phyloP scores from a whole-genome alignment of 345 rosid genomes.

The Citrus hindsii region DNA sequence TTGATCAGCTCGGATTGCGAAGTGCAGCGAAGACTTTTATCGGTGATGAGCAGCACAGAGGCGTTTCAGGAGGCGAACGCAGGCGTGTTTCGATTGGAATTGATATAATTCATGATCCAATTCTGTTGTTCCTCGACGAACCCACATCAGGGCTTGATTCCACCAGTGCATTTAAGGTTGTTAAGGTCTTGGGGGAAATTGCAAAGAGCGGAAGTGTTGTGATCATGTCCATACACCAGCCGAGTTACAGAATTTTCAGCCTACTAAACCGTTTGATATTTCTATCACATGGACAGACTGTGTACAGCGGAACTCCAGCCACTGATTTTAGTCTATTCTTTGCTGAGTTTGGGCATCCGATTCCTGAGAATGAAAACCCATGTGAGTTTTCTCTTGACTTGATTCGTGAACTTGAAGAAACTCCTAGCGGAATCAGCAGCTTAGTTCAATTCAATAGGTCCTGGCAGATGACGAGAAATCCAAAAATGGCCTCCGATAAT shows the following conservation, averaged over 20 bases:
- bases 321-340: constrained; percentile 17
- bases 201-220: constrained; percentile 40
- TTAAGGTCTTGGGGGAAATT: constrained; percentile 34
- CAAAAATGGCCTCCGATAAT: background rate
- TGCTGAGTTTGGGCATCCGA: constrained; percentile 23
- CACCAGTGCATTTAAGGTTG: constrained; percentile 40
- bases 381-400: constrained; percentile 37
- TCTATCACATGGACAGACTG: constrained; percentile 28
- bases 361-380: constrained; percentile 22
- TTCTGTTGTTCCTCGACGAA: constrained; percentile 30
- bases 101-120: constrained; percentile 30
- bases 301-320: constrained; percentile 22
- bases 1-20: constrained; percentile 36
- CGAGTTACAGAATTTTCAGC: constrained; percentile 32
- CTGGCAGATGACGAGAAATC: background rate
- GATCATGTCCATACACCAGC: constrained; percentile 36
- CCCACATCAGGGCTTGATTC: constrained; percentile 44
- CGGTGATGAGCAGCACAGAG: constrained; percentile 43
- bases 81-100: constrained; percentile 39
- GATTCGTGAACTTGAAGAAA: constrained; percentile 23
- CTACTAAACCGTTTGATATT: constrained; percentile 26
- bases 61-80: constrained; percentile 41
- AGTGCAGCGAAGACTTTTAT: constrained; percentile 37
- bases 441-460: background rate
- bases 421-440: constrained; percentile 6